These are phyloP conservation scores for Tetraselmis striata DNA, from an alignment of 139 green algal genomes.

Conservation along the genomic window DNA sequence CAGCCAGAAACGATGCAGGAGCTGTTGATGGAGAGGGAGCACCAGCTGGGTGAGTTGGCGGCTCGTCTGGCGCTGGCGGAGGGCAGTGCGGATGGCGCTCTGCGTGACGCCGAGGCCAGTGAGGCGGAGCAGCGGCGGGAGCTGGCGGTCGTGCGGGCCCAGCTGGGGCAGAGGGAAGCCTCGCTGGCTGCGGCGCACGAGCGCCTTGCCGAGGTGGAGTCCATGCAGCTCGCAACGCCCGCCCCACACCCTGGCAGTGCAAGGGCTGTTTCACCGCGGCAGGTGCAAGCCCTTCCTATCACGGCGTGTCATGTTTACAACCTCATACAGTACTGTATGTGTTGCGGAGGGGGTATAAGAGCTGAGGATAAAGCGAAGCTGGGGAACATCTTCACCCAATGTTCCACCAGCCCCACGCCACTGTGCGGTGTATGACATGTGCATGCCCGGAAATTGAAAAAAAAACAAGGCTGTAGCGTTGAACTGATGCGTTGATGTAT, in stretches of 20 bases:
- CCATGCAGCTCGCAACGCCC: neutral
- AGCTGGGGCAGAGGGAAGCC: slow-evolving; percentile 12
- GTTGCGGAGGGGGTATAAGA: no score
- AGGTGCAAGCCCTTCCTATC: no score
- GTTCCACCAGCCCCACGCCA: no score
- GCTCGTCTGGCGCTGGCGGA: slow-evolving; percentile 2
- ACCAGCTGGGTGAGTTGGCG: neutral
- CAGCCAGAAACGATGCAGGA: neutral
- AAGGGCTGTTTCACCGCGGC: no score
- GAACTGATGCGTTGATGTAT: no score
- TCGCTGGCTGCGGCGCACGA: slow-evolving; percentile 21
- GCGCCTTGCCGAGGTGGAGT: slow-evolving; percentile 25
- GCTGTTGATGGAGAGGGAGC: neutral
- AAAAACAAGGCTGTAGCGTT: no score
- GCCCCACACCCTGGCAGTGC: neutral
- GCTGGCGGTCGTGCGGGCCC: slow-evolving; percentile 2
- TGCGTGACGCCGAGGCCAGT: neutral
- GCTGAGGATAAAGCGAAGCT: no score
- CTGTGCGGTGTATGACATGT: no score
- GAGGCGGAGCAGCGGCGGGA: neutral
- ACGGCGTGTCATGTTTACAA: no score
- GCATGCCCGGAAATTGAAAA: no score
- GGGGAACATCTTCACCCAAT: no score
- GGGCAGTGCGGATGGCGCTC: neutral
- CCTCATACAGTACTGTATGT: no score